Percentiles rank a stretch among this genome's conserved stretches.
These are phyloP conservation scores for Escovopsis sp. DNA, from an alignment of 2,329 filamentous ascomycete species.

Conservation along the genomic window DNA sequence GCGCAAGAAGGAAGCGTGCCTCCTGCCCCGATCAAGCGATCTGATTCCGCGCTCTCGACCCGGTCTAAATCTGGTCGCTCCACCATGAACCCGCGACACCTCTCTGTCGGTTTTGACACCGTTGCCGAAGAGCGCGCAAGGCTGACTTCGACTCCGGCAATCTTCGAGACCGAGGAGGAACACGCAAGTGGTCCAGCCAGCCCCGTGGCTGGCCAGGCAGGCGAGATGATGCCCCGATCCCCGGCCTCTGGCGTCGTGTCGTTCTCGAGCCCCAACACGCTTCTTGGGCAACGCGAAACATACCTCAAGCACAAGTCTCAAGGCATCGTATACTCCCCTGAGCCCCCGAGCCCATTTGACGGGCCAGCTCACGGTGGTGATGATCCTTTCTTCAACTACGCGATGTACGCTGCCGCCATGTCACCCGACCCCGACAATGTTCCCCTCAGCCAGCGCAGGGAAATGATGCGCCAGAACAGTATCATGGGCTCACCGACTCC, in stretches of 20 bases:
- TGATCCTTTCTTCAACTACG: constrained; percentile 23
- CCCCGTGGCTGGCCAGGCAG: constrained; percentile 7
- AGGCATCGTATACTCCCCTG: constrained; percentile 18
- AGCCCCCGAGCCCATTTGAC: constrained; percentile 10
- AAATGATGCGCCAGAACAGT: constrained; percentile 41
- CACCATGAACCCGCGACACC: too few species aligned
- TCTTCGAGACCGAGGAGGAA: constrained; percentile 8
- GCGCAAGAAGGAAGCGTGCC: constrained; percentile 32
- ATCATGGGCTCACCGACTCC: constrained; percentile 15
- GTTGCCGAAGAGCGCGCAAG: constrained; percentile 27
- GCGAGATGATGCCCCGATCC: constrained; percentile 12
- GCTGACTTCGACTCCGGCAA: constrained; percentile 4
- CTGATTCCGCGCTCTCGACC: constrained; percentile 14
- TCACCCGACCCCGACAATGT: constrained; percentile 47
- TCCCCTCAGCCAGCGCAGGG: constrained; percentile 51
- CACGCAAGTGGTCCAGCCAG: constrained; percentile 6
- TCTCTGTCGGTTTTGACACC: constrained; percentile 20
- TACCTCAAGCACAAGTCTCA: constrained; percentile 37
- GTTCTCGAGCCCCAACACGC: constrained; percentile 36
- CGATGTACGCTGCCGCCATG: constrained; percentile 14
- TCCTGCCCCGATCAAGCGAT: constrained; percentile 12
- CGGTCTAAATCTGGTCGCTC: too few species aligned
- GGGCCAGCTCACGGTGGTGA: constrained; percentile 22
- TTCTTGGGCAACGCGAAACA: constrained; percentile 40
- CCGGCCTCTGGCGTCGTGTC: constrained; percentile 32